Conservation (phyloP, 2,329 filamentous ascomycete species). For the Hypoxylon sp. region DNA sequence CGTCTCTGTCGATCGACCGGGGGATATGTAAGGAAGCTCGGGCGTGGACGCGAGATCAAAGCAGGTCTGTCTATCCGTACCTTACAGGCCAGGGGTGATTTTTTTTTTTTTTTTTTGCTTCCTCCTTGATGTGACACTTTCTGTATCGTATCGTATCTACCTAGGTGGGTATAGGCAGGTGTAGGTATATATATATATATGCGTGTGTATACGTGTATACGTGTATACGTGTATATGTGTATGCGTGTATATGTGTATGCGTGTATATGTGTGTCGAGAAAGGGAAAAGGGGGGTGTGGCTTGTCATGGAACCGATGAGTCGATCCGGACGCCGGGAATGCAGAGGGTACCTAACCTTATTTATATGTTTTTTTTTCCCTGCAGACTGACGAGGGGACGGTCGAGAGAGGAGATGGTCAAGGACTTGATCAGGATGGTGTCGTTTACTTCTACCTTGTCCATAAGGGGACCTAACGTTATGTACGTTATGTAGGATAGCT, state of each 20-base stretch:
- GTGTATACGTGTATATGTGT: too few species aligned
- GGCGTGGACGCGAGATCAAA: conserved; percentile 41
- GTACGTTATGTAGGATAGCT: background rate
- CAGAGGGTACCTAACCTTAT: conserved; percentile 27
- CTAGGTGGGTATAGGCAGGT: too few species aligned
- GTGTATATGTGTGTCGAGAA: too few species aligned
- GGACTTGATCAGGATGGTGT: background rate
- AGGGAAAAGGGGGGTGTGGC: background rate
- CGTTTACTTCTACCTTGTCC: background rate
- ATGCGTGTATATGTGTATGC: too few species aligned
- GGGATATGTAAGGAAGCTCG: conserved; percentile 37
- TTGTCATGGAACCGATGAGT: conserved; percentile 21
- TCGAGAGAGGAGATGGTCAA: background rate
- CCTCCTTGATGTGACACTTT: too few species aligned
- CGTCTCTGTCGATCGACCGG: conserved; percentile 34
- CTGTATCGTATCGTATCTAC: too few species aligned
- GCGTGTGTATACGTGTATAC: too few species aligned
- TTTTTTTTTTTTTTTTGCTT: too few species aligned
- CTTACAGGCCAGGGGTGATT: too few species aligned
- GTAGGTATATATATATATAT: too few species aligned
- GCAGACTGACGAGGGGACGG: too few species aligned
- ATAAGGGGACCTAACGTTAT: too few species aligned
- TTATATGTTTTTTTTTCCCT: conserved; percentile 32
- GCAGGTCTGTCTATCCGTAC: conserved; percentile 34
- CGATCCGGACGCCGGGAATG: conserved; percentile 27